Percentiles rank a stretch among this genome's conserved stretches.
phyloP scores from a whole-genome alignment of 2,329 filamentous ascomycete species.

The Aspergillus luchuensis region DNA sequence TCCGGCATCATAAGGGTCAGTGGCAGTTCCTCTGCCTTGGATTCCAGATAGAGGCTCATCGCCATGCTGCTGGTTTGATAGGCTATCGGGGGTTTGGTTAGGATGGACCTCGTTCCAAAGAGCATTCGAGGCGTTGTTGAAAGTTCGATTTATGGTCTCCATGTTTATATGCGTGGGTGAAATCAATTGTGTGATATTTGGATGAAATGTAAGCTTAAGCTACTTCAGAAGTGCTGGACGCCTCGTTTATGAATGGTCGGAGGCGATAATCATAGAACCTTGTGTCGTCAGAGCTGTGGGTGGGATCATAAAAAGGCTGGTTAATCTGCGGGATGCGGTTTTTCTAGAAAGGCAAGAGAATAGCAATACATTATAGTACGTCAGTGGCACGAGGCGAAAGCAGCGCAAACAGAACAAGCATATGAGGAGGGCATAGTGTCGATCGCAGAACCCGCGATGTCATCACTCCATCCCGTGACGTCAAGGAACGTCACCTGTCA shows the following conservation, averaged over 20 bases:
- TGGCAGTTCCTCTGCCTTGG: conserved; percentile 65
- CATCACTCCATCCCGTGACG: conserved; percentile 9
- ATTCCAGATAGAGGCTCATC: conserved; percentile 73
- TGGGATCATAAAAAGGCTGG: background rate
- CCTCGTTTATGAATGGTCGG: background rate
- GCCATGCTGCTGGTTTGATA: conserved; percentile 36
- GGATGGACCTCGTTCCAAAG: conserved; percentile 50
- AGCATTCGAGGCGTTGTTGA: conserved; percentile 51
- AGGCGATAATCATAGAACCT: background rate
- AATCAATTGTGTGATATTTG: background rate
- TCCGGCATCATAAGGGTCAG: conserved; percentile 77
- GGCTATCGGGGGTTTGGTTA: conserved; percentile 20
- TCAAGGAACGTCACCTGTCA: conserved; percentile 1
- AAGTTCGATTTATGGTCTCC: conserved; percentile 64
- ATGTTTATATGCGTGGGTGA: conserved; percentile 47
- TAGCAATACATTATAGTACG: conserved; percentile 2
- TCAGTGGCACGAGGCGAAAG: background rate
- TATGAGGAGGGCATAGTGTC: background rate
- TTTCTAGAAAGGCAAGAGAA: background rate
- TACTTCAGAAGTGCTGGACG: background rate
- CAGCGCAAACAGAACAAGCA: background rate
- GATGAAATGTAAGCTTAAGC: background rate
- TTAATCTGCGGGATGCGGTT: background rate
- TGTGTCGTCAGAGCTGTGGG: background rate
- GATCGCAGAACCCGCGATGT: conserved; percentile 1